These are phyloP conservation scores for Puccinia triticina DNA, from an alignment of 1,284 basidiomycete genomes.

Conservation along the genomic window DNA sequence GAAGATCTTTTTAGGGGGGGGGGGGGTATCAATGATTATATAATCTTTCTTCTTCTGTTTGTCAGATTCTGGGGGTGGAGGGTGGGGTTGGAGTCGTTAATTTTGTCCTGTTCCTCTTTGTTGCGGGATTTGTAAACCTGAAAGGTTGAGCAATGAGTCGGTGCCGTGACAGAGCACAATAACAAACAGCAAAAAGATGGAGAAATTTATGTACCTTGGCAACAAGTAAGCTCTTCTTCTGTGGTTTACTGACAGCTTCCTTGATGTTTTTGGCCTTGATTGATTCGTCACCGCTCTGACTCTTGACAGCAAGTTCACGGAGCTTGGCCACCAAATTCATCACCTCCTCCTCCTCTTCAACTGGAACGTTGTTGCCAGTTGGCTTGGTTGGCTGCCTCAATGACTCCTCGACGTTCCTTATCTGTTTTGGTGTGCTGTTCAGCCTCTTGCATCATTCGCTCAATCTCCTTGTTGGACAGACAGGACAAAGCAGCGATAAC, in stretches of 20 bases:
- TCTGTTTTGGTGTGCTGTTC: slow-evolving; percentile 67
- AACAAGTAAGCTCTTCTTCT: slow-evolving; percentile 95
- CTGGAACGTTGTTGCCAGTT: slow-evolving; percentile 94
- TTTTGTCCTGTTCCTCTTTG: slow-evolving; percentile 64
- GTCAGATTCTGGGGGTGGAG: slow-evolving; percentile 57
- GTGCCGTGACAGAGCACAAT: neutral
- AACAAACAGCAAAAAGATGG: neutral
- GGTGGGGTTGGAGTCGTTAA: slow-evolving; percentile 61
- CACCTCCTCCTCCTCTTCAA: slow-evolving; percentile 89
- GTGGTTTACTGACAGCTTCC: slow-evolving; percentile 91
- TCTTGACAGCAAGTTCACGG: slow-evolving; percentile 87
- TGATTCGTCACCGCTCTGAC: slow-evolving; percentile 79
- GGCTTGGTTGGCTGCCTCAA: slow-evolving; percentile 96
- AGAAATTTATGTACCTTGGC: slow-evolving; percentile 70
- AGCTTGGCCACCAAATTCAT: slow-evolving; percentile 82
- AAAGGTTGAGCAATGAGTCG: neutral
- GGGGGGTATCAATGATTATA: neutral
- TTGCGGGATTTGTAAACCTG: slow-evolving; percentile 87
- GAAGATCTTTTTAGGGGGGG: neutral
- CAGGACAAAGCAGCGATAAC: slow-evolving; percentile 96
- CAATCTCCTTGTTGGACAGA: slow-evolving; percentile 93
- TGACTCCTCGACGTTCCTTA: slow-evolving; percentile 82
- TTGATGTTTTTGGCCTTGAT: slow-evolving; percentile 85
- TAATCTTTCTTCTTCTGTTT: slow-evolving; percentile 60
- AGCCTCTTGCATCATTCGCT: slow-evolving; percentile 92